phyloP scores from a whole-genome alignment of 352 stramenopile species.

The Lagenidium sp. region DNA sequence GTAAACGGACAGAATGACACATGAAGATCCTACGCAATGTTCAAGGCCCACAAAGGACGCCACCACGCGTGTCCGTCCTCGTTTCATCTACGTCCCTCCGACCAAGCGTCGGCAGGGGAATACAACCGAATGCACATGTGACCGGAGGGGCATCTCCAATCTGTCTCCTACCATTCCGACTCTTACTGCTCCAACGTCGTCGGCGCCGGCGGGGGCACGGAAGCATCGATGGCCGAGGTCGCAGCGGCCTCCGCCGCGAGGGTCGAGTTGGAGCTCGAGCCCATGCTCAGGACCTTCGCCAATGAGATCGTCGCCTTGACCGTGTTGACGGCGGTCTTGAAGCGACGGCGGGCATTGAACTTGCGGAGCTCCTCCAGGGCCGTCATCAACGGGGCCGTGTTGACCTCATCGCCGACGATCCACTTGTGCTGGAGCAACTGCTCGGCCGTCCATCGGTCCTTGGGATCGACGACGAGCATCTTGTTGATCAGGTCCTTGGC shows the following conservation, averaged over 20 bases:
- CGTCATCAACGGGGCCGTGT: conserved; percentile 70
- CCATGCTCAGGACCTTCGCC: conserved; percentile 49
- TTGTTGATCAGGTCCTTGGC: conserved; percentile 84
- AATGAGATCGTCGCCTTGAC: conserved; percentile 78
- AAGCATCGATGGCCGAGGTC: conserved; percentile 17
- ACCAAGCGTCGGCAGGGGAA: no score
- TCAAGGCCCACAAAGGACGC: no score
- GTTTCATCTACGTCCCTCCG: no score
- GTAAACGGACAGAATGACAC: no score
- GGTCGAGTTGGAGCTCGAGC: no score
- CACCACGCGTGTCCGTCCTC: no score
- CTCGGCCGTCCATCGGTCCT: conserved; percentile 63
- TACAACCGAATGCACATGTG: no score
- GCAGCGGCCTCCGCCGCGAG: no score
- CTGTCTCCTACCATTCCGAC: no score
- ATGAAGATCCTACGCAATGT: no score
- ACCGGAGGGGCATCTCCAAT: no score
- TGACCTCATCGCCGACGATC: conserved; percentile 68
- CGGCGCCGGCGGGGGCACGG: conserved; percentile 21
- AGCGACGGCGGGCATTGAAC: conserved; percentile 92
- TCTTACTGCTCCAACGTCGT: conserved; percentile 3
- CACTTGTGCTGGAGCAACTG: conserved; percentile 81
- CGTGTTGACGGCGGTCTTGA: conserved; percentile 90
- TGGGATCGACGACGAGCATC: conserved; percentile 83
- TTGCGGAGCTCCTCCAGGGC: conserved; percentile 86